phyloP scores from a whole-genome alignment of 306 rosid genomes.

The Malus sieversii region DNA sequence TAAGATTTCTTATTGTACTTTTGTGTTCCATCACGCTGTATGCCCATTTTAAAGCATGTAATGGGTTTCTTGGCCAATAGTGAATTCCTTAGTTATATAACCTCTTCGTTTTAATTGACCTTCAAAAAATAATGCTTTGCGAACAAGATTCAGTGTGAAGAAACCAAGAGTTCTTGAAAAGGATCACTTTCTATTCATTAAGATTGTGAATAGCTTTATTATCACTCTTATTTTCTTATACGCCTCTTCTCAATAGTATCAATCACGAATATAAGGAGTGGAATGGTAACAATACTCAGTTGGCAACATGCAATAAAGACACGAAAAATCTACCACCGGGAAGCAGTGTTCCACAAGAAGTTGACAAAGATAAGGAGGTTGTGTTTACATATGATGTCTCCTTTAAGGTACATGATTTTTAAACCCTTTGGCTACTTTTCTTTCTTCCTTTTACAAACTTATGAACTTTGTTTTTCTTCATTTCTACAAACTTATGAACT shows the following conservation, averaged over 20 bases:
- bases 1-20: neutral
- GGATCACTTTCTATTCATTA: constrained; percentile 6
- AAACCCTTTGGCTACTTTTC: constrained; percentile 5
- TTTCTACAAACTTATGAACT: constrained; percentile 9
- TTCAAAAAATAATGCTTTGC: neutral
- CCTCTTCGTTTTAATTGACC: neutral
- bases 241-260: constrained; percentile 46
- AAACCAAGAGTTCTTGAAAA: neutral
- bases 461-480: constrained; percentile 1
- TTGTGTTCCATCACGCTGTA: neutral
- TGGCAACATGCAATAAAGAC: constrained; percentile 88
- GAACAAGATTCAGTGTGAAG: neutral
- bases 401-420: constrained; percentile 53
- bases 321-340: constrained; percentile 77
- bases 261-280: constrained; percentile 78
- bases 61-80: neutral
- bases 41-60: neutral
- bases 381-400: constrained; percentile 95
- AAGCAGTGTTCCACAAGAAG: constrained; percentile 89
- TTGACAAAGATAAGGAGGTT: constrained; percentile 61
- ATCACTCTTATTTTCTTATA: neutral
- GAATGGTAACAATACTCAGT: constrained; percentile 73
- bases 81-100: neutral
- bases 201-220: constrained; percentile 3
- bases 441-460: constrained; percentile 3